Evolutionary conservation across 495 filamentous ascomycete genomes (phyloP).

Genomic region (Jackrogersella minutella): DNA sequence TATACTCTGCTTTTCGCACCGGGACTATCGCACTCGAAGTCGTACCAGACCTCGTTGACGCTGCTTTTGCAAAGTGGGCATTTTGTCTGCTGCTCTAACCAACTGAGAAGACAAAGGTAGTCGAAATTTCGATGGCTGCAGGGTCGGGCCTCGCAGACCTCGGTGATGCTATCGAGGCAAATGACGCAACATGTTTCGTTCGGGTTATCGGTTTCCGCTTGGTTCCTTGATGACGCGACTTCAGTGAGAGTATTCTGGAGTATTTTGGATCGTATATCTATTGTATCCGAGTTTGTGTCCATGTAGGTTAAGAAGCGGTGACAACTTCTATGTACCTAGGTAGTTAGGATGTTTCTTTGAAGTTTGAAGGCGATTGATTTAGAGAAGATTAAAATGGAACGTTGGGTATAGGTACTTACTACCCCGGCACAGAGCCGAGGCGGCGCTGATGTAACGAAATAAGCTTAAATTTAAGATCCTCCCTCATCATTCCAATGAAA

Average conservation of each 20-base stretch:
- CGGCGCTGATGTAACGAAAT: too few relatives aligned
- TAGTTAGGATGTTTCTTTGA: background rate
- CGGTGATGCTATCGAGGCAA: conserved; percentile 78
- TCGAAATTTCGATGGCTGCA: conserved; percentile 86
- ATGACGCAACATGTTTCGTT: conserved; percentile 65
- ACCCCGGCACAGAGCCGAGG: too few relatives aligned
- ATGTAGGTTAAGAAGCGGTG: conserved; percentile 28
- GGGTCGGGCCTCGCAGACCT: conserved; percentile 72
- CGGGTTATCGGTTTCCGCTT: conserved; percentile 24
- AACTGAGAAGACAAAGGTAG: conserved; percentile 82
- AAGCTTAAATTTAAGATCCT: too few relatives aligned
- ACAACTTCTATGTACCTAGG: too few relatives aligned
- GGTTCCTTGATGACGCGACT: conserved; percentile 46
- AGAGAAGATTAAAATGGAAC: too few relatives aligned
- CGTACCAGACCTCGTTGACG: conserved; percentile 73
- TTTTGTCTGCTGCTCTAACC: conserved; percentile 74
- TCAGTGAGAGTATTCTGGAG: conserved; percentile 58
- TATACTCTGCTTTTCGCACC: conserved; percentile 64
- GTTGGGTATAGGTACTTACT: too few relatives aligned
- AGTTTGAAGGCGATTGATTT: too few relatives aligned
- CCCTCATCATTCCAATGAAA: too few relatives aligned
- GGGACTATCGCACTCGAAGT: conserved; percentile 57
- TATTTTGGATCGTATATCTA: conserved; percentile 53
- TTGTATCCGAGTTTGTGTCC: conserved; percentile 37
- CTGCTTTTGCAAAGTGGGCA: conserved; percentile 83